Percentiles rank a stretch among this genome's conserved stretches.
These are phyloP conservation scores for Chlamydomonas schloesseri DNA, from an alignment of 139 green algal species.

Conservation along the genomic window DNA sequence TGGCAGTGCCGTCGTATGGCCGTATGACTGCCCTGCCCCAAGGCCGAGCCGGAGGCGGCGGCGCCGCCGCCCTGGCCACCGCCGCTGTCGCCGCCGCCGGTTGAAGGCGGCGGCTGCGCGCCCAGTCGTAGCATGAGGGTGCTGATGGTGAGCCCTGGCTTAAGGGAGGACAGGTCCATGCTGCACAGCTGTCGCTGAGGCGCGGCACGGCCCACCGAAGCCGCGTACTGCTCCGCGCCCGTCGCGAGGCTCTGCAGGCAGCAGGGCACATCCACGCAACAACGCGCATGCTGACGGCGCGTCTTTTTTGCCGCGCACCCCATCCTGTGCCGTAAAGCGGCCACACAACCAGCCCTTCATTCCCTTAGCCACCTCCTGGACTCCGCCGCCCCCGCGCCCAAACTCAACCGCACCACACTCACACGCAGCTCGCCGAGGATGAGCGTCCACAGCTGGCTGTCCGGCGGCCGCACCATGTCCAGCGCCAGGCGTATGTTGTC, in stretches of 20 bases:
- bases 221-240: too few species aligned
- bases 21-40: too few species aligned
- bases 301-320: too few species aligned
- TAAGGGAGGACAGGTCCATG: constrained; percentile 23
- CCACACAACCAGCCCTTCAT: too few species aligned
- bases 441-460: constrained; percentile 38
- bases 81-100: neutral
- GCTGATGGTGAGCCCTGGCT: constrained; percentile 1
- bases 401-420: neutral
- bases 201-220: too few species aligned
- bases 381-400: too few species aligned
- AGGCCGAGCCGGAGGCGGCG: too few species aligned
- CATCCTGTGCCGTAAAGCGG: too few species aligned
- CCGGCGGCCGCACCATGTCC: neutral
- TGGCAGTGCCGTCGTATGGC: neutral
- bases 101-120: neutral
- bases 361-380: too few species aligned
- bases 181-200: constrained; percentile 1
- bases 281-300: too few species aligned
- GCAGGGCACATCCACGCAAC: too few species aligned
- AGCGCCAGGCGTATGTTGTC: neutral
- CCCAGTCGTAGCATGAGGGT: constrained; percentile 1
- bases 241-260: too few species aligned
- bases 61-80: neutral
- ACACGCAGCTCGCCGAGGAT: constrained; percentile 24